Evolutionary conservation across 2,329 filamentous ascomycete genomes (phyloP).

Genomic region (Pseudonectria foliicola): DNA sequence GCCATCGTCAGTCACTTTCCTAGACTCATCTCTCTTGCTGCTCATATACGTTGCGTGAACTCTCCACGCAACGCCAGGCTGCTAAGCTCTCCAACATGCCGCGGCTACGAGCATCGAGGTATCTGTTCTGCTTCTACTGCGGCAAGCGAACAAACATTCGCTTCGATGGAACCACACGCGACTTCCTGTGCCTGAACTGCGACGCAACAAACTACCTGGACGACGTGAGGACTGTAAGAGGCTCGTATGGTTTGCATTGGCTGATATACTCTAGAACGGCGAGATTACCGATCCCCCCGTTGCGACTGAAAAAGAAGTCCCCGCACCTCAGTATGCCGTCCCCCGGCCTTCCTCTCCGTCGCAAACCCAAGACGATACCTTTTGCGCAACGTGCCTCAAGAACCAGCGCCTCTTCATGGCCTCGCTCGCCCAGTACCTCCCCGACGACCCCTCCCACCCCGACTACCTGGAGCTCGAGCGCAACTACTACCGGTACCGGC

Average conservation of each 20-base stretch:
- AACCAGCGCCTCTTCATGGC: slow-evolving; percentile 80
- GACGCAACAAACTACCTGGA: slow-evolving; percentile 87
- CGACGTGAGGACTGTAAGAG: slow-evolving; percentile 45
- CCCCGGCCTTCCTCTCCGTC: slow-evolving; percentile 26
- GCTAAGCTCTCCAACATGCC: too few relatives aligned
- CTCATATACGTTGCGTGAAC: too few relatives aligned
- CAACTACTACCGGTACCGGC: slow-evolving; percentile 62
- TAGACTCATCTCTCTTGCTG: too few relatives aligned
- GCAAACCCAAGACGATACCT: slow-evolving; percentile 32
- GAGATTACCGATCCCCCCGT: slow-evolving; percentile 83
- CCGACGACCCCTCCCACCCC: slow-evolving; percentile 55
- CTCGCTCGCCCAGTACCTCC: slow-evolving; percentile 72
- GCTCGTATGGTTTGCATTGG: accelerated
- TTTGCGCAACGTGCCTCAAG: slow-evolving; percentile 74
- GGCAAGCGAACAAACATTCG: slow-evolving; percentile 56
- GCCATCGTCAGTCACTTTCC: too few relatives aligned
- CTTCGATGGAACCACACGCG: slow-evolving; percentile 50
- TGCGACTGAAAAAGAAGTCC: slow-evolving; percentile 38
- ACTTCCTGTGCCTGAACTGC: slow-evolving; percentile 71
- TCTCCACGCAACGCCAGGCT: too few relatives aligned
- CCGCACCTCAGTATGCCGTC: slow-evolving; percentile 41
- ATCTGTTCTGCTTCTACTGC: slow-evolving; percentile 77
- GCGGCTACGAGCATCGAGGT: slow-evolving; percentile 33
- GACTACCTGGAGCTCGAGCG: slow-evolving; percentile 62
- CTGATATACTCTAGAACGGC: slow-evolving; percentile 54